These are phyloP conservation scores for Hortaea werneckii DNA, from an alignment of 2,329 filamentous ascomycete genomes.

Conservation along the genomic window DNA sequence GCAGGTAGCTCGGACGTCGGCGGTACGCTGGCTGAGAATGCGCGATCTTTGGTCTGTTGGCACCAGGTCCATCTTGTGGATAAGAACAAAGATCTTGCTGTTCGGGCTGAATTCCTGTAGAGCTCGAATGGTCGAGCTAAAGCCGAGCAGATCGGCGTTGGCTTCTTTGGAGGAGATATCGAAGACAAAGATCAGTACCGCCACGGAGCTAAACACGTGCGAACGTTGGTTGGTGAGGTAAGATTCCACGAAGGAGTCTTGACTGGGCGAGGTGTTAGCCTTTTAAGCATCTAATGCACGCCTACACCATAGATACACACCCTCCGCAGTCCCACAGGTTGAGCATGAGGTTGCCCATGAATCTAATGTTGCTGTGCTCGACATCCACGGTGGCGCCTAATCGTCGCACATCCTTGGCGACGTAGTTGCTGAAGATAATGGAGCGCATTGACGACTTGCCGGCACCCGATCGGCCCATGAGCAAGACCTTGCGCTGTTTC, in stretches of 20 bases:
- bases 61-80: slow-evolving; percentile 98
- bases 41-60: slow-evolving; percentile 63
- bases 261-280: slow-evolving; percentile 40
- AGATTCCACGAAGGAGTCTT: slow-evolving; percentile 98
- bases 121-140: slow-evolving; percentile 80
- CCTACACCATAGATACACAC: slow-evolving; percentile 33
- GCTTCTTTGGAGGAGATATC: slow-evolving; percentile 95
- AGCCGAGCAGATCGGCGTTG: slow-evolving; percentile 84
- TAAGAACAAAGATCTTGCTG: slow-evolving; percentile 84
- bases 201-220: slow-evolving; percentile 93
- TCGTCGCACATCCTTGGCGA: slow-evolving; percentile 86
- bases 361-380: slow-evolving; percentile 96
- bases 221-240: slow-evolving; percentile 91
- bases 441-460: slow-evolving; percentile 98
- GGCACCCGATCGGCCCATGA: slow-evolving; percentile 85
- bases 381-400: slow-evolving; percentile 96
- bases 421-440: slow-evolving; percentile 98
- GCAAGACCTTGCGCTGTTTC: slow-evolving; percentile 45
- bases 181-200: slow-evolving; percentile 97
- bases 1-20: slow-evolving; percentile 66
- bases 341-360: slow-evolving; percentile 91
- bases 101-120: slow-evolving; percentile 71
- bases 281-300: background rate
- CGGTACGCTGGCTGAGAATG: slow-evolving; percentile 75
- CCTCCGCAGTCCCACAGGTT: slow-evolving; percentile 98